A percentile compares a stretch with the other conserved stretches of the same genome.
Evolutionary conservation across 768 basidiomycete genomes (phyloP).

Genomic region (Calocybe gangraenosa): DNA sequence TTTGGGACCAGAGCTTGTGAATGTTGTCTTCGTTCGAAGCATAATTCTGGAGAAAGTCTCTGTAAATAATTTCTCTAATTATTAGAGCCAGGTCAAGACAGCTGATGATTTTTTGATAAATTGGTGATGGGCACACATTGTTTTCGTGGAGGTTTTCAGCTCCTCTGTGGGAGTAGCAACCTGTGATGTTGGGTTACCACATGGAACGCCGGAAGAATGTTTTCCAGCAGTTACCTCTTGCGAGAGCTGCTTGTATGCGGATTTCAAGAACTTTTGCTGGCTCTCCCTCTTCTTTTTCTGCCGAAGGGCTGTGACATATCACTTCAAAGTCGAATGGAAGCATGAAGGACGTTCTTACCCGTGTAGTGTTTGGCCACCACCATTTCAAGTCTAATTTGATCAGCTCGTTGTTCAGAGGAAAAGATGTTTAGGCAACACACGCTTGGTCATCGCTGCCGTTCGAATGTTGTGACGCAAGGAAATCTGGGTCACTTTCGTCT

Average conservation of each 20-base stretch:
- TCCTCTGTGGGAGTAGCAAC: constrained; percentile 13
- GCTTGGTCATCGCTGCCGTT: constrained; percentile 19
- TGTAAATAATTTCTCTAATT: constrained; percentile 18
- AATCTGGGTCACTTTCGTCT: constrained; percentile 9
- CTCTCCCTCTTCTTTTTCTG: constrained; percentile 19
- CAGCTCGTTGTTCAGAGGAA: neutral
- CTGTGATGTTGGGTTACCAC: constrained; percentile 5
- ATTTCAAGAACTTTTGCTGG: constrained; percentile 16
- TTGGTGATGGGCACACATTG: constrained; percentile 11
- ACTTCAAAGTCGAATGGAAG: neutral
- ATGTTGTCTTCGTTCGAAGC: constrained; percentile 23
- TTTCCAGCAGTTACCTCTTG: constrained; percentile 11
- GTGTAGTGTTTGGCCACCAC: constrained; percentile 16
- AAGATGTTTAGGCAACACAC: constrained; percentile 5
- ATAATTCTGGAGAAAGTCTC: constrained; percentile 18
- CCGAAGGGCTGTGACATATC: constrained; percentile 8
- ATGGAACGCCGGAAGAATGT: neutral
- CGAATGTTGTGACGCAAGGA: constrained; percentile 16
- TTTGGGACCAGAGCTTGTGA: constrained; percentile 18
- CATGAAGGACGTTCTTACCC: neutral
- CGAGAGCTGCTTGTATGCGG: constrained; percentile 18
- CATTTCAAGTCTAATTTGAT: constrained; percentile 11
- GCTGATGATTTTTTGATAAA: neutral
- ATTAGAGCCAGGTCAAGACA: neutral
- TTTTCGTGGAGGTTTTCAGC: constrained; percentile 5